phyloP scores from a whole-genome alignment of 2,329 filamentous ascomycete genomes.

The Nothophoma quercina region DNA sequence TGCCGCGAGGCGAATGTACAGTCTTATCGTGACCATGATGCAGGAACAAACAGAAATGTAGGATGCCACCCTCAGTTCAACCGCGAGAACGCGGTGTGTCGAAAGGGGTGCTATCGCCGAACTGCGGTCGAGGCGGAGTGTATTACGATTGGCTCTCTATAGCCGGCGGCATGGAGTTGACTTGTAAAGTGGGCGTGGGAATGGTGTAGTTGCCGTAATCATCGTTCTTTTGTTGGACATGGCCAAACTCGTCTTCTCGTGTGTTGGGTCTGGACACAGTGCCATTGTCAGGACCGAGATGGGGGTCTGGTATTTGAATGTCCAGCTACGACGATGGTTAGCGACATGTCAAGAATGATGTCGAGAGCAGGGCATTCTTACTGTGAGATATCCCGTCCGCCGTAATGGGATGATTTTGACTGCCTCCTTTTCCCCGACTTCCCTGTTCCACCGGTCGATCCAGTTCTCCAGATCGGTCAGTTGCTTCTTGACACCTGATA shows the following conservation, averaged over 20 bases:
- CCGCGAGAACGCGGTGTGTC: too few relatives aligned
- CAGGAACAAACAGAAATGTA: background rate
- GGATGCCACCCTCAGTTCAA: background rate
- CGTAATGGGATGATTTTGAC: constrained; percentile 81
- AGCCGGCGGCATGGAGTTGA: constrained; percentile 37
- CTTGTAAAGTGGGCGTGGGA: constrained; percentile 39
- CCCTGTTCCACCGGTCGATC: constrained; percentile 85
- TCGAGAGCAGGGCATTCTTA: constrained; percentile 52
- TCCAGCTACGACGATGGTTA: constrained; percentile 64
- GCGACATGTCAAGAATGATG: background rate
- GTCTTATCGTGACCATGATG: constrained; percentile 15
- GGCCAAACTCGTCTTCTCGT: constrained; percentile 31
- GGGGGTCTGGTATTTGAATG: constrained; percentile 81
- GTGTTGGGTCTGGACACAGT: constrained; percentile 34
- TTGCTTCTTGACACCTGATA: constrained; percentile 76
- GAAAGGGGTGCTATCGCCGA: background rate
- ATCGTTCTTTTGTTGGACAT: constrained; percentile 21
- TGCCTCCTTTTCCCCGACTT: constrained; percentile 64
- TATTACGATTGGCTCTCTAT: constrained; percentile 29
- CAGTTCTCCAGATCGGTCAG: constrained; percentile 76
- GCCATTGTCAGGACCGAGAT: constrained; percentile 59
- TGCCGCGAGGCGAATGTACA: constrained; percentile 15
- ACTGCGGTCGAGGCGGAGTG: background rate
- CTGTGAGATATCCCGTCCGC: constrained; percentile 86
- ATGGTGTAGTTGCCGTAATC: constrained; percentile 33